A percentile compares a stretch with the other conserved stretches of the same genome.
Conservation (phyloP, 257 asterid genomes). For the Jacaranda copaia region DNA sequence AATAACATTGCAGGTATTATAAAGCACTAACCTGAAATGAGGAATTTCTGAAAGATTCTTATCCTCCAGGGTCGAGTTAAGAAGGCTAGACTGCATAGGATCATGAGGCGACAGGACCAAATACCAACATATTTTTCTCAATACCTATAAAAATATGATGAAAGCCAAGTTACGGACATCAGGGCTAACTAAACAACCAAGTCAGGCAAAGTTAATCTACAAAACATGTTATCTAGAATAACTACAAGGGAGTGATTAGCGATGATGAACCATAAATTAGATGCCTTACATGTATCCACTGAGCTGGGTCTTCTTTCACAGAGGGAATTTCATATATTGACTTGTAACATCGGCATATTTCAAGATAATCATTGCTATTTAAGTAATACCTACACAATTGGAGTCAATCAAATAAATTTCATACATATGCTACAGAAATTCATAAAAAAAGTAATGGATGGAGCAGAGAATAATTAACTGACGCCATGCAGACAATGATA, state of each 20-base stretch:
- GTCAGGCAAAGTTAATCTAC: not conserved
- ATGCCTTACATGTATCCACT: slow-evolving; percentile 82
- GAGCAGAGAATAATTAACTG: slow-evolving; percentile 18
- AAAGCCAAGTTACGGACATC: not conserved
- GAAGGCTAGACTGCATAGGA: slow-evolving; percentile 98
- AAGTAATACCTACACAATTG: slow-evolving; percentile 69
- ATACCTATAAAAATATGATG: slow-evolving; percentile 57
- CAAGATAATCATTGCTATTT: slow-evolving; percentile 91
- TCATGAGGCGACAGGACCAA: slow-evolving; percentile 91
- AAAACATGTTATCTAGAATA: not conserved
- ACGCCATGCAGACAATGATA: slow-evolving; percentile 17
- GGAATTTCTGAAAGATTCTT: slow-evolving; percentile 94
- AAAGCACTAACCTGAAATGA: slow-evolving; percentile 67
- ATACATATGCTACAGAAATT: slow-evolving; percentile 3
- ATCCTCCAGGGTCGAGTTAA: slow-evolving; percentile 90
- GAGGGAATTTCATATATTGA: slow-evolving; percentile 91
- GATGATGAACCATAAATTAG: not conserved
- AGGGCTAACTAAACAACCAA: slow-evolving; percentile 20
- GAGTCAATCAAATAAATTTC: slow-evolving; percentile 1
- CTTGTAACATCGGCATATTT: slow-evolving; percentile 95
- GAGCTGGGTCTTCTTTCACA: slow-evolving; percentile 82
- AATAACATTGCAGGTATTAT: not conserved
- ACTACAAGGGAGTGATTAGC: not conserved
- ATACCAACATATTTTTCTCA: slow-evolving; percentile 97
- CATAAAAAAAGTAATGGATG: not conserved